Percentiles rank a stretch among this genome's conserved stretches.
Evolutionary conservation across 2,329 filamentous ascomycete genomes (phyloP).

Genomic region (Aspergillus fructus): DNA sequence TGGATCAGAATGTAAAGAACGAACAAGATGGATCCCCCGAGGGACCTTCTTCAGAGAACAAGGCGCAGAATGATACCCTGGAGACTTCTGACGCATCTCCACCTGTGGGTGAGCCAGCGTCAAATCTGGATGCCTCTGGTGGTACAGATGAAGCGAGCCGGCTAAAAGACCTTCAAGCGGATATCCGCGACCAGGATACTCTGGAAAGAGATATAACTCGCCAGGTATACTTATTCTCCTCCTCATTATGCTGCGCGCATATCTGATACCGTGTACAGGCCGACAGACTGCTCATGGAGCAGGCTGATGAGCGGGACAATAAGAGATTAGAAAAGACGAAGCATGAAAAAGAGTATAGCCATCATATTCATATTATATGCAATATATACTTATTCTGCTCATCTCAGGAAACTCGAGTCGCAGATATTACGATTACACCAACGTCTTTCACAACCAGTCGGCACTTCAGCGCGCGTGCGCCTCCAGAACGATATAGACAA

Average conservation of each 20-base stretch:
- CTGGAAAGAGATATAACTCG: conserved; percentile 80
- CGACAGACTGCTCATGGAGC: conserved; percentile 59
- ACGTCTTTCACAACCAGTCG: conserved; percentile 56
- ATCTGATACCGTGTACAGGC: conserved; percentile 39
- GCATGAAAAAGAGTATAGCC: conserved; percentile 47
- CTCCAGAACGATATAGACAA: conserved; percentile 60
- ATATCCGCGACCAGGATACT: conserved; percentile 82
- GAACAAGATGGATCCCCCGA: not conserved
- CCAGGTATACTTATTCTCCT: conserved; percentile 39
- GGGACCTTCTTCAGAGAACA: not conserved
- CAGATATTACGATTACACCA: conserved; percentile 63
- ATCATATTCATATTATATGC: not conserved
- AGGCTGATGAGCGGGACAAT: conserved; percentile 63
- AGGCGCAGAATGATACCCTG: not conserved
- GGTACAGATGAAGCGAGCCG: conserved; percentile 57
- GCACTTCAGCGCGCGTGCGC: conserved; percentile 50
- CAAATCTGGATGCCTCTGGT: conserved; percentile 1
- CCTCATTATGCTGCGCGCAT: not conserved
- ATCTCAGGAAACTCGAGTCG: conserved; percentile 57
- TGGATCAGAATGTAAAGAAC: conserved; percentile 6
- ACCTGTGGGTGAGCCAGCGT: not conserved
- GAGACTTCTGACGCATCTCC: not conserved
- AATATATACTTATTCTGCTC: conserved; percentile 2
- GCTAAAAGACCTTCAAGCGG: conserved; percentile 63
- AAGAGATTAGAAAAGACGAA: conserved; percentile 61